These are phyloP conservation scores for Tubosaeta brunneosetosa DNA, from an alignment of 768 basidiomycete species.

Conservation along the genomic window DNA sequence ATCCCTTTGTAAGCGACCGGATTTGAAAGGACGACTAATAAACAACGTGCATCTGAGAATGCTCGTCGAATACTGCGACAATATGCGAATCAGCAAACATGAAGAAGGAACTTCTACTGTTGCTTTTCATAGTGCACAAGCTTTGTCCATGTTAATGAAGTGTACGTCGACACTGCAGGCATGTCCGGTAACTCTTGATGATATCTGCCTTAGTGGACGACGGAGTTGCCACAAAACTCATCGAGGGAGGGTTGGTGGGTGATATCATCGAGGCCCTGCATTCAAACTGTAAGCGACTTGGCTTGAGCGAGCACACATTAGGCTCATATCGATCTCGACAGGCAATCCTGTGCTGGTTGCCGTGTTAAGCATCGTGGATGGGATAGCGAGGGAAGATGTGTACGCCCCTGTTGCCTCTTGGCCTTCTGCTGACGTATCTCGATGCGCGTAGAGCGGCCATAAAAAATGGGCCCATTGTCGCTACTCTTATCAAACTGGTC, in stretches of 20 bases:
- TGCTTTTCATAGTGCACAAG: constrained; percentile 24
- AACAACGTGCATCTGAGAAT: constrained; percentile 14
- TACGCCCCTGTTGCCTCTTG: neutral
- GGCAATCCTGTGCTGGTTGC: constrained; percentile 21
- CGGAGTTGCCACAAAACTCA: constrained; percentile 8
- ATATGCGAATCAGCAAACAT: neutral
- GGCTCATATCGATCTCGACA: constrained; percentile 6
- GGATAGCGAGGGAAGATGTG: constrained; percentile 14
- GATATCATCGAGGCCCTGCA: constrained; percentile 16
- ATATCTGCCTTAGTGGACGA: constrained; percentile 9
- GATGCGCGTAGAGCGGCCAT: constrained; percentile 8
- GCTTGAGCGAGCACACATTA: neutral
- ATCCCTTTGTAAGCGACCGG: constrained; percentile 21
- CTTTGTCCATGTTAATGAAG: constrained; percentile 24
- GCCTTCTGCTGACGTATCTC: neutral
- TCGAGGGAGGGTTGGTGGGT: constrained; percentile 14
- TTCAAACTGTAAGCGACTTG: constrained; percentile 12
- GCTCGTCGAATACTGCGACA: constrained; percentile 19
- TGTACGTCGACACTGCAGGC: constrained; percentile 3
- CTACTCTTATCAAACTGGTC: constrained; percentile 18
- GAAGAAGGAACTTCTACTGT: constrained; percentile 17
- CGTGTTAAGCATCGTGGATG: constrained; percentile 17
- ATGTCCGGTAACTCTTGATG: neutral
- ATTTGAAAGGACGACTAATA: constrained; percentile 12
- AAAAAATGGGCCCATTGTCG: constrained; percentile 2